A percentile compares a stretch with the other conserved stretches of the same genome.
These are phyloP conservation scores for Guyanaporus albipodus DNA, from an alignment of 768 basidiomycete species.

Conservation along the genomic window DNA sequence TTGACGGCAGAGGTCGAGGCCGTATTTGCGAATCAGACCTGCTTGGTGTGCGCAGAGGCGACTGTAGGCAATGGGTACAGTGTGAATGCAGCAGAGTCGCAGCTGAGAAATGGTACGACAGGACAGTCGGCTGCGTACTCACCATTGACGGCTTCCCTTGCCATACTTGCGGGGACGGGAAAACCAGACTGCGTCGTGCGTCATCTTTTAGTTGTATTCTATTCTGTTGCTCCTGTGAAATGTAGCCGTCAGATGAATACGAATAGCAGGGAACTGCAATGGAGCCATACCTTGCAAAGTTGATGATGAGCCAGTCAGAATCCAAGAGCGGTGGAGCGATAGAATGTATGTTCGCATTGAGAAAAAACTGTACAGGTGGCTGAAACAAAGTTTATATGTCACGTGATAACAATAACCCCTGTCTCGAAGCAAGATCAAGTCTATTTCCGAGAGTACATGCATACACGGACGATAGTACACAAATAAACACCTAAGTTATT, in stretches of 20 bases:
- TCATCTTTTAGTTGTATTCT: slow-evolving; percentile 91
- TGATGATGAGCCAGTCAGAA: slow-evolving; percentile 6
- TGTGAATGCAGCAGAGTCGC: neutral
- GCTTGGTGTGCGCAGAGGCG: slow-evolving; percentile 96
- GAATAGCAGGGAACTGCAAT: neutral
- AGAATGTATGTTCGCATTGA: neutral
- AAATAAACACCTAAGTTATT: neutral
- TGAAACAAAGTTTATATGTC: slow-evolving; percentile 16
- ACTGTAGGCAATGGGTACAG: slow-evolving; percentile 52
- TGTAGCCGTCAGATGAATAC: neutral
- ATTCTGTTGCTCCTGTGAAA: neutral
- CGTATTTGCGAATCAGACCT: slow-evolving; percentile 97
- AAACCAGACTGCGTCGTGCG: slow-evolving; percentile 98
- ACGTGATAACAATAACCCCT: slow-evolving; percentile 5
- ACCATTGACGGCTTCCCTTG: slow-evolving; percentile 96
- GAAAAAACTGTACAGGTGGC: slow-evolving; percentile 29
- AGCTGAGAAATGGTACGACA: neutral
- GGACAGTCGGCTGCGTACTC: no score
- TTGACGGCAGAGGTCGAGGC: slow-evolving; percentile 95
- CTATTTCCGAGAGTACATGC: no score
- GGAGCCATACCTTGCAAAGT: slow-evolving; percentile 22
- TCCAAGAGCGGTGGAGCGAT: no score
- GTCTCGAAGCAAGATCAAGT: no score
- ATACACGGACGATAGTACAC: neutral
- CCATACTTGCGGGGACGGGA: slow-evolving; percentile 93